Conservation (phyloP, 345 rosid genomes). For the Corchorus capsularis region DNA sequence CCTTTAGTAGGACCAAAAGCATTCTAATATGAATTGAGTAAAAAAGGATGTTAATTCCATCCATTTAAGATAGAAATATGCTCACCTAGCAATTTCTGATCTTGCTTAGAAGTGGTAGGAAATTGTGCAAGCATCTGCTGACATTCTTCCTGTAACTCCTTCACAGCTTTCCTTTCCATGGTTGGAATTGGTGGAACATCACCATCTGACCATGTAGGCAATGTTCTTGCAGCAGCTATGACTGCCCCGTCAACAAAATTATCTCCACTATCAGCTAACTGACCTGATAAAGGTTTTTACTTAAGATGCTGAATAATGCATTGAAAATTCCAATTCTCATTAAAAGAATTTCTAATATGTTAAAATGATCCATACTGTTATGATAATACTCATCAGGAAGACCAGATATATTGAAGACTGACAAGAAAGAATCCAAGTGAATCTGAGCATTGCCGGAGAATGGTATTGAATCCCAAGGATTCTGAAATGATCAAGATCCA, state of each 20-base stretch:
- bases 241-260: conserved; percentile 84
- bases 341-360: neutral
- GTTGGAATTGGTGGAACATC: conserved; percentile 85
- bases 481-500: conserved; percentile 49
- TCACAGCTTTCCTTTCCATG: conserved; percentile 71
- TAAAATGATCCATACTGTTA: conserved; percentile 47
- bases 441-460: conserved; percentile 77
- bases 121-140: conserved; percentile 64
- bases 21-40: neutral
- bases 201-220: conserved; percentile 88
- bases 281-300: conserved; percentile 36
- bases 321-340: neutral
- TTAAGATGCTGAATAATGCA: neutral
- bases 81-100: conserved; percentile 70
- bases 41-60: neutral
- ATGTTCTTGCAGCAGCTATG: conserved; percentile 83
- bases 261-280: conserved; percentile 44
- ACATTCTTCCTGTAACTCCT: conserved; percentile 83
- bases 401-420: conserved; percentile 78
- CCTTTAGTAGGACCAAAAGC: neutral
- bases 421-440: conserved; percentile 85
- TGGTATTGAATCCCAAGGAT: conserved; percentile 81
- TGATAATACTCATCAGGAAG: conserved; percentile 86
- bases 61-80: conserved; percentile 4
- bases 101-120: conserved; percentile 72